Evolutionary conservation across 371 early-diverging fungal species (phyloP).

Genomic region (Nematocida sp.): DNA sequence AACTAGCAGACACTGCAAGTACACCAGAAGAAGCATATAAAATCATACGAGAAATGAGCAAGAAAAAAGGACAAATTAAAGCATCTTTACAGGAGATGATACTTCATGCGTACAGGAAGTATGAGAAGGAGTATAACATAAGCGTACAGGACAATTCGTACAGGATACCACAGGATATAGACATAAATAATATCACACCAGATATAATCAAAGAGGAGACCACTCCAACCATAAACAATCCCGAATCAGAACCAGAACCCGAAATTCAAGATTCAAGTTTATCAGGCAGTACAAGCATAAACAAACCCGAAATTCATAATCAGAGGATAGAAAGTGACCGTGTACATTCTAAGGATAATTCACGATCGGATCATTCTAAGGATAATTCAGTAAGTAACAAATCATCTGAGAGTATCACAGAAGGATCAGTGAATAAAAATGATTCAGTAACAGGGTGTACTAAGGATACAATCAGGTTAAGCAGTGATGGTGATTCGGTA

Average conservation of each 20-base stretch:
- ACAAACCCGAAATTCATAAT: too few species aligned
- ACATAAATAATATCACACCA: neutral
- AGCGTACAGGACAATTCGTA: constrained; percentile 26
- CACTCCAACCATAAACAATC: too few species aligned
- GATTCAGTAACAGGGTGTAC: too few species aligned
- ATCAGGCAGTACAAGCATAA: too few species aligned
- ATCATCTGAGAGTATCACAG: neutral
- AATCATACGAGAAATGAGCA: constrained; percentile 57
- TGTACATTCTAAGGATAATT: neutral
- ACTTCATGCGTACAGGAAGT: constrained; percentile 51
- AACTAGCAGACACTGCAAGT: constrained; percentile 57
- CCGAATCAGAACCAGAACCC: too few species aligned
- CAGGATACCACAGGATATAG: neutral
- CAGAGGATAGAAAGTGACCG: neutral
- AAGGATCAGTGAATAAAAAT: too few species aligned
- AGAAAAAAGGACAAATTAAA: constrained; percentile 65
- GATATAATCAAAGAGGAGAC: neutral
- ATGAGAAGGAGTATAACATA: neutral
- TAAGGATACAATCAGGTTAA: too few species aligned
- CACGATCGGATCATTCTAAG: neutral
- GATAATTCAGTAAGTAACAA: neutral
- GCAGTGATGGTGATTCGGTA: neutral
- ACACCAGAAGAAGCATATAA: constrained; percentile 57
- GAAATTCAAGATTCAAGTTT: too few species aligned
- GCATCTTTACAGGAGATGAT: constrained; percentile 61